Evolutionary conservation across 495 filamentous ascomycete genomes (phyloP), one percentile per base, ranked within the genome.

Genomic region (Neurospora sp.): DNA sequence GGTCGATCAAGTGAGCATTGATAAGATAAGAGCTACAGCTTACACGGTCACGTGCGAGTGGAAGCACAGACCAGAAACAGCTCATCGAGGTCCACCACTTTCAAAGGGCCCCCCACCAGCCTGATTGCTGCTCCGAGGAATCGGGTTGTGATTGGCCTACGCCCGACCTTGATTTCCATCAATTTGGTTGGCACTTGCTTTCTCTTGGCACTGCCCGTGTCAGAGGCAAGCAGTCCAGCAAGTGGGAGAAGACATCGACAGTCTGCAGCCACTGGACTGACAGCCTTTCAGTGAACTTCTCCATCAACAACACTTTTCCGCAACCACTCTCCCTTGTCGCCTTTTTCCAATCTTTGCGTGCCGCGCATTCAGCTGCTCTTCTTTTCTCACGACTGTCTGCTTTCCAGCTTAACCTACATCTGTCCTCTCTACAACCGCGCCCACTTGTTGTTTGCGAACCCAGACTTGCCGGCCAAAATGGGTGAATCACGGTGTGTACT

Each of bases 401-500:
- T 69, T 72, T 70, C 62, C 72, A 36, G 71, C 73, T 48, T 42
- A 31, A 28, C 37, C 5, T 5, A 62, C 70, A n/a, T 39, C 70
- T 24, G 70, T 40, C 24, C 62, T 48, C 73, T 24, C 69, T 40
- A 28, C 70, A 31, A 54, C 40, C 70, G 38, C 45, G 34, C 39
- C 36, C 17, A 28, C 37, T 71, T 75, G 62, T 72, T 72, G 71
- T 70, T 72, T 42, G 39, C 40, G 69, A 66, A 38, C 24, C 37
- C 71, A 42, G 72, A 77, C 39, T 69, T 45, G 66, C n/a, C 73
- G 38, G 74, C 72, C 77, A 82, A 82, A 73, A 82, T 82, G 81
- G 81, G 81, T 76, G 81, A 82, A 80, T 82, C 81, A 76, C 78
- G 81, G 81, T 82, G 74, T 48, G 76, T 77, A 66, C 28, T 62